These are phyloP conservation scores for Aspergillus olivimuriae DNA, from an alignment of 495 filamentous ascomycete species.

Conservation along the genomic window DNA sequence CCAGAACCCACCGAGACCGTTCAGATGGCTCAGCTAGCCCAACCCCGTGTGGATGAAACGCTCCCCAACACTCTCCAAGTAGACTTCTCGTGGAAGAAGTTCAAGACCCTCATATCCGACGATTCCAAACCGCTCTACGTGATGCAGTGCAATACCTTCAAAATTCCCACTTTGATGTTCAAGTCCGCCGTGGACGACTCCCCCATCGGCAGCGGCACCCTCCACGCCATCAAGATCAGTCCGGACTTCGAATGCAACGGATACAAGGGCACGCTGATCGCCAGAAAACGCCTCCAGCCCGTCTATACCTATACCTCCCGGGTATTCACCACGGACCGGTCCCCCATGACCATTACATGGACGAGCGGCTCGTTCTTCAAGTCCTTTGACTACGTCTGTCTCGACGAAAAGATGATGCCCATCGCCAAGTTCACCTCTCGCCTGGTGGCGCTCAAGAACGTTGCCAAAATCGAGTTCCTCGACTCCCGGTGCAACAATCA, in stretches of 20 bases:
- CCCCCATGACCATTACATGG: constrained; percentile 26
- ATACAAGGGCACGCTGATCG: constrained; percentile 17
- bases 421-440: constrained; percentile 22
- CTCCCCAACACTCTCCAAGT: constrained; percentile 11
- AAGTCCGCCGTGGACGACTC: constrained; percentile 3
- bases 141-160: constrained; percentile 13
- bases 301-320: constrained; percentile 26
- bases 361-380: constrained; percentile 21
- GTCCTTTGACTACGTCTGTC: constrained; percentile 31
- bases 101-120: constrained; percentile 14
- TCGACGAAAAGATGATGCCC: constrained; percentile 23
- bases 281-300: constrained; percentile 24
- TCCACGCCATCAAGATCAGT: constrained; percentile 24
- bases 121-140: constrained; percentile 13
- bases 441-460: constrained; percentile 21
- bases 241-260: constrained; percentile 22
- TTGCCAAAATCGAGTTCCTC: constrained; percentile 26
- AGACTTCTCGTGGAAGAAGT: constrained; percentile 26
- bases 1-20: background rate
- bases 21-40: no score
- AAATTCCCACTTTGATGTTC: constrained; percentile 8
- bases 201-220: constrained; percentile 17
- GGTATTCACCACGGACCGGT: constrained; percentile 12
- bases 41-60: no score
- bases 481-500: constrained; percentile 11